Evolutionary conservation across 2,329 filamentous ascomycete species (phyloP).

Genomic region (Colletotrichum salicis): DNA sequence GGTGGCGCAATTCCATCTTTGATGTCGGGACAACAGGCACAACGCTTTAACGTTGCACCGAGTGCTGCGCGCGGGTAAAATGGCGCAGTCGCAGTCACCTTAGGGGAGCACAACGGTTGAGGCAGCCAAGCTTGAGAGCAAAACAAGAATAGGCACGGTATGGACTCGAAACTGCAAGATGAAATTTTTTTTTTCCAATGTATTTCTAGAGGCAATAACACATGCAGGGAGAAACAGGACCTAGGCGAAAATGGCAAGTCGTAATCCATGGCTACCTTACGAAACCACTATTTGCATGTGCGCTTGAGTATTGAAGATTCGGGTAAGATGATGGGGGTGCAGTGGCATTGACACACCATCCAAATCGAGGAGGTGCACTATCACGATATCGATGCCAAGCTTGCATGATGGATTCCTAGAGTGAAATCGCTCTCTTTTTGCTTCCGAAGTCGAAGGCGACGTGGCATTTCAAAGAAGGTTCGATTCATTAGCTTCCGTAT

Average conservation of each 20-base stretch:
- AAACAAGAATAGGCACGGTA: slow-evolving; percentile 13
- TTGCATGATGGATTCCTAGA: not conserved
- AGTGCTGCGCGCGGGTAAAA: slow-evolving; percentile 7
- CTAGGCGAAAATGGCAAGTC: slow-evolving; percentile 23
- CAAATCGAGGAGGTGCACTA: slow-evolving; percentile 16
- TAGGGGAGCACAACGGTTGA: not conserved
- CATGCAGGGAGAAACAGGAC: slow-evolving; percentile 19
- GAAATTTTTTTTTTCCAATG: not conserved
- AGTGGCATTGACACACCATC: slow-evolving; percentile 8
- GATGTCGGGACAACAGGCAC: slow-evolving; percentile 53
- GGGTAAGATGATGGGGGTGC: not conserved
- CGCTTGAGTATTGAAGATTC: not conserved
- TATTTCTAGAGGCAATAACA: slow-evolving; percentile 20
- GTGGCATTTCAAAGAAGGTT: not conserved
- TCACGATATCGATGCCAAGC: slow-evolving; percentile 7
- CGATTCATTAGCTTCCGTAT: slow-evolving; percentile 5
- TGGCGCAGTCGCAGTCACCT: slow-evolving; percentile 1
- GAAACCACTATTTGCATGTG: not conserved
- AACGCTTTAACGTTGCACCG: slow-evolving; percentile 19
- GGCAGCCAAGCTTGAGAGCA: not conserved
- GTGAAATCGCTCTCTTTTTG: slow-evolving; percentile 10
- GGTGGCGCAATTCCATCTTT: slow-evolving; percentile 91
- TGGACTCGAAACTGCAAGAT: not conserved
- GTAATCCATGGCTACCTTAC: not conserved
- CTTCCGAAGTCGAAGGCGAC: not conserved